These are phyloP conservation scores for Podosphaera leucotricha DNA, from an alignment of 2,329 filamentous ascomycete species.

Conservation along the genomic window DNA sequence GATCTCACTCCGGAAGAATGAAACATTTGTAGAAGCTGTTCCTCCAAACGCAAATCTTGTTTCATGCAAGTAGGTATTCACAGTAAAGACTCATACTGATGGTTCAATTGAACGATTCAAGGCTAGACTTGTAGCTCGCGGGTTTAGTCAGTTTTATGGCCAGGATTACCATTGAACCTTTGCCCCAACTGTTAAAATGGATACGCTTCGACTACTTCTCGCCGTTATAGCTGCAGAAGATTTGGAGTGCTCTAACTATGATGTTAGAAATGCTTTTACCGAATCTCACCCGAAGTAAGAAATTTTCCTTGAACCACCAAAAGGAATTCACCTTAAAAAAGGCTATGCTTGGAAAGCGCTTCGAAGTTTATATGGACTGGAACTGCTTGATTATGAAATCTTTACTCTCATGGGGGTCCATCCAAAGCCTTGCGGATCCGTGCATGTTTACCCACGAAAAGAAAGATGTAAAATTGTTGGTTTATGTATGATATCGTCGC, in stretches of 20 bases:
- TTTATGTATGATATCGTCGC: not conserved
- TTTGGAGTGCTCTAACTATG: not conserved
- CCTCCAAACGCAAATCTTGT: not conserved
- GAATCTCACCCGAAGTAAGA: not conserved
- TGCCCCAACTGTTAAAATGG: not conserved
- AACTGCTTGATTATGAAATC: not conserved
- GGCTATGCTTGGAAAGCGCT: not conserved
- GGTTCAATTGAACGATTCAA: not conserved
- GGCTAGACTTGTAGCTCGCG: not conserved
- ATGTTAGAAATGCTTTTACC: not conserved
- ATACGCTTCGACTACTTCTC: not conserved
- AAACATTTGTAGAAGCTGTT: not conserved
- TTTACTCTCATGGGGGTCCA: not conserved
- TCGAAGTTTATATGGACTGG: not conserved
- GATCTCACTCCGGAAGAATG: not conserved
- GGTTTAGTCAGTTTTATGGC: not conserved
- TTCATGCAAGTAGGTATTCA: not conserved
- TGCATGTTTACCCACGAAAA: conserved; percentile 1
- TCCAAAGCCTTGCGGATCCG: not conserved
- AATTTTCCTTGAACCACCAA: not conserved
- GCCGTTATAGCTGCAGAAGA: not conserved
- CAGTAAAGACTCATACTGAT: not conserved
- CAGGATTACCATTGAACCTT: not conserved
- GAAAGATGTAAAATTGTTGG: not conserved
- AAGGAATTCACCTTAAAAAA: not conserved